Conservation (phyloP, 345 rosid species). For the Diplotaxis tenuifolia region DNA sequence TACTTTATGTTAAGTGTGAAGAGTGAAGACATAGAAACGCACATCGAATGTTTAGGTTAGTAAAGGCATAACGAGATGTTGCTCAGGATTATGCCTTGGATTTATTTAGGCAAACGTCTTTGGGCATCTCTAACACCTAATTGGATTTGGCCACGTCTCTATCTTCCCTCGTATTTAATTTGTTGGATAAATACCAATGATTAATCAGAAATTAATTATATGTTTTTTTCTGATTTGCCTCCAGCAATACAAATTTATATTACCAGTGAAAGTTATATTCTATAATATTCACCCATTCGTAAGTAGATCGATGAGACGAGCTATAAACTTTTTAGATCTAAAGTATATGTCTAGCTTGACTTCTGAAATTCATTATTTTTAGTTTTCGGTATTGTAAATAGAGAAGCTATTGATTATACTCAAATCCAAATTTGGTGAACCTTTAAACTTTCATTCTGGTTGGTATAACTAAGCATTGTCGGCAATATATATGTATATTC, state of each 20-base stretch:
- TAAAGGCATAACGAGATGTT: constrained; percentile 22
- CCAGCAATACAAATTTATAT: background rate
- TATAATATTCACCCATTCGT: background rate
- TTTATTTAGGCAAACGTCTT: constrained; percentile 32
- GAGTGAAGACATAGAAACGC: constrained; percentile 23
- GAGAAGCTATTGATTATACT: background rate
- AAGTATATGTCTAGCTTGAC: background rate
- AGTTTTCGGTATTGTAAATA: background rate
- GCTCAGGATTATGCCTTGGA: constrained; percentile 30
- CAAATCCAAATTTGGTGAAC: background rate
- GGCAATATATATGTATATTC: background rate
- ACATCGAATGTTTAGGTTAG: constrained; percentile 31
- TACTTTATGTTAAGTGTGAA: background rate
- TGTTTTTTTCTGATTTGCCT: background rate
- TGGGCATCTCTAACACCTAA: constrained; percentile 23
- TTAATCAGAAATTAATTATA: background rate
- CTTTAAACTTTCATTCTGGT: background rate
- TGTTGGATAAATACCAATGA: background rate
- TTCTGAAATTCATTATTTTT: background rate
- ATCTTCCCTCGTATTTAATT: background rate
- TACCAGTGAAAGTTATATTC: background rate
- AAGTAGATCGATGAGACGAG: background rate
- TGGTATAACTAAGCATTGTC: background rate
- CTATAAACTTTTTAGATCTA: background rate
- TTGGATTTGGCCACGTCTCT: constrained; percentile 19